Evolutionary conservation across 2,329 filamentous ascomycete genomes (phyloP).

Genomic region (Microsporum canis): DNA sequence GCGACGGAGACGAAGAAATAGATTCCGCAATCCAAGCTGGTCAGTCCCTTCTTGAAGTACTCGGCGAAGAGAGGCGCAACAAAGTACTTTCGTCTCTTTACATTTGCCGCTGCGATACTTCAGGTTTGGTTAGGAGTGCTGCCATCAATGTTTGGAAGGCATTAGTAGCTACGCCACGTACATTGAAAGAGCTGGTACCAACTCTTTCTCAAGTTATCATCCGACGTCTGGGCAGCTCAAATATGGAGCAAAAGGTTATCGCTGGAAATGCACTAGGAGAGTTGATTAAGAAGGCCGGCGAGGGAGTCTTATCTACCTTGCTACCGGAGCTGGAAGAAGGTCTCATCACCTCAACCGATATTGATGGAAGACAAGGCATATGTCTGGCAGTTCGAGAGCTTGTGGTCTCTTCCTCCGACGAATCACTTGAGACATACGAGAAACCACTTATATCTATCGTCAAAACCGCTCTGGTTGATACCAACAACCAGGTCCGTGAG

Average conservation of each 20-base stretch:
- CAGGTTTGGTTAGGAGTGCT: conserved; percentile 75
- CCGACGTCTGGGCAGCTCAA: conserved; percentile 81
- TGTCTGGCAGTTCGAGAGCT: conserved; percentile 92
- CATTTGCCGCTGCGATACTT: conserved; percentile 94
- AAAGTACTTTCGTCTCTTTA: conserved; percentile 95
- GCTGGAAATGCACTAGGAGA: conserved; percentile 94
- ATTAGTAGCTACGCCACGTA: conserved; percentile 79
- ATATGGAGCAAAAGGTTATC: conserved; percentile 98
- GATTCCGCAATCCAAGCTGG: conserved; percentile 73
- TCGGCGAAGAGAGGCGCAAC: conserved; percentile 93
- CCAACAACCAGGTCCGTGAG: conserved; percentile 79
- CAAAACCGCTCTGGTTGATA: conserved; percentile 81
- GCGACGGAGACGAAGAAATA: conserved; percentile 64
- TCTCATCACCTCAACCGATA: conserved; percentile 74
- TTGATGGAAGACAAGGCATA: conserved; percentile 91
- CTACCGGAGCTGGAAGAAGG: conserved; percentile 88
- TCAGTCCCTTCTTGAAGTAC: conserved; percentile 81
- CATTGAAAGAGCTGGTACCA: conserved; percentile 87
- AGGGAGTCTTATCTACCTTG: conserved; percentile 77
- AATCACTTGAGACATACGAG: conserved; percentile 86
- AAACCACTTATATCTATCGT: conserved; percentile 92
- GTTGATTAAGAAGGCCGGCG: conserved; percentile 91
- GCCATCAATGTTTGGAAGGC: conserved; percentile 95
- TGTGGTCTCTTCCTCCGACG: conserved; percentile 75
- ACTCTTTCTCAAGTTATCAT: conserved; percentile 93